Evolutionary conservation across 306 rosid species (phyloP), one percentile per base, ranked within the genome.

Genomic region (Luffa acutangula): DNA sequence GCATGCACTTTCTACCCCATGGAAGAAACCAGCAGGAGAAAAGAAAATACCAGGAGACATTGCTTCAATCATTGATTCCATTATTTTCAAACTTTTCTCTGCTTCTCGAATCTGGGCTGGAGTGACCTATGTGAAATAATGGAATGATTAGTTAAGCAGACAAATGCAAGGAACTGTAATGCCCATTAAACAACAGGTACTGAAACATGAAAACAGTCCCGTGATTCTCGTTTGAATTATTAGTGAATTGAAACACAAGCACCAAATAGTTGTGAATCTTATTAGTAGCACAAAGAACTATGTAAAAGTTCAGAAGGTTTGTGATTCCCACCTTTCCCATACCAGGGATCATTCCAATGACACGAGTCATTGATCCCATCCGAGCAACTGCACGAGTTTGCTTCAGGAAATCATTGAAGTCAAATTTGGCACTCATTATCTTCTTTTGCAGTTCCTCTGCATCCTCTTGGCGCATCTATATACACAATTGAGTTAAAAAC

Each of bases 31-130:
- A 25, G 13, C 13, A 43, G 48, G 42, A 79, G 76, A 79, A 79
- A 77, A 51, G 46, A 64, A 78, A 46, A 63, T 54, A 95, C 99
- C 99, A 14, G 97, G 94, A 82, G 97, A 90, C 99, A 95, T 95
- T 62, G 88, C 97, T 89, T 95, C 97, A 82, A 95, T 95, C 93
- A 95, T 93, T 79, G 85, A 89, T 90, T 95, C 99, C 99, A 95
- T 93, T 79, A 87, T 76, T 91, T 80, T 84, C 76, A 93, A 82
- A 87, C 88, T 95, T 91, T 93, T 95, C 83, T 95, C 99, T 6
- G 99, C 99, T 78, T 95, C 99, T 84, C 97, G 96, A 87, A 95
- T 86, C 83, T 95, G 97, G 80, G 97, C 93, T 73, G 98, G 98
- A 79, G 98, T 95, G 80, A 92, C 93, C 98, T 95, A 89, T 39